These are phyloP conservation scores for Sclerotinia subarctica DNA, from an alignment of 2,329 filamentous ascomycete genomes.

Conservation along the genomic window DNA sequence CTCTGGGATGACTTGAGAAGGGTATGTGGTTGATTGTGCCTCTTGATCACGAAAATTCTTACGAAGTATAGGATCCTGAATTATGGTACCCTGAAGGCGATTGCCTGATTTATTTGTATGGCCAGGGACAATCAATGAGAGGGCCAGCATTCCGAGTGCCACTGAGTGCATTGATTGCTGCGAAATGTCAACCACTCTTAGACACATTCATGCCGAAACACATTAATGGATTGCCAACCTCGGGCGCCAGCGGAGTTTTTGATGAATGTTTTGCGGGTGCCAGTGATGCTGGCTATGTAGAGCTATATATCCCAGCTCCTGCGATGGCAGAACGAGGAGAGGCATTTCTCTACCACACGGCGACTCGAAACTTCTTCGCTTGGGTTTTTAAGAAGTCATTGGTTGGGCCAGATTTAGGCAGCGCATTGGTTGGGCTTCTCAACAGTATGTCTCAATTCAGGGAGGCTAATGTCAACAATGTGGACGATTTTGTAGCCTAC, in stretches of 20 bases:
- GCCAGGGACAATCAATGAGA: slow-evolving; percentile 59
- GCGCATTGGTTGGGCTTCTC: slow-evolving; percentile 61
- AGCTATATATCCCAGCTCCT: slow-evolving; percentile 70
- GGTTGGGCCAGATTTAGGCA: slow-evolving; percentile 64
- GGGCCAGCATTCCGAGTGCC: slow-evolving; percentile 67
- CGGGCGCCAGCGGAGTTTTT: slow-evolving; percentile 9
- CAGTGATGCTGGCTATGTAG: slow-evolving; percentile 37
- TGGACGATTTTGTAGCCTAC: slow-evolving; percentile 61
- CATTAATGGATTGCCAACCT: slow-evolving; percentile 22
- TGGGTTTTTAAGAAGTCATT: slow-evolving; percentile 64
- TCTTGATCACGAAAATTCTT: background rate
- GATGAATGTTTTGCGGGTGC: background rate
- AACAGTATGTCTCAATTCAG: slow-evolving; percentile 63
- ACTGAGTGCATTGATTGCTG: slow-evolving; percentile 53
- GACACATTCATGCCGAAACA: slow-evolving; percentile 45
- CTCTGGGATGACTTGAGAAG: slow-evolving; percentile 47
- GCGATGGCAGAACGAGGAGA: slow-evolving; percentile 50
- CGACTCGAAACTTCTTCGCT: slow-evolving; percentile 73
- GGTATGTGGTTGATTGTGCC: slow-evolving; percentile 38
- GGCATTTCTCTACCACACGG: slow-evolving; percentile 60
- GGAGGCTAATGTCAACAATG: slow-evolving; percentile 51
- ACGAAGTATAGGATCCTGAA: slow-evolving; percentile 60
- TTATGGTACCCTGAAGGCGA: slow-evolving; percentile 67
- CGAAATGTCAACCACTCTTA: slow-evolving; percentile 59
- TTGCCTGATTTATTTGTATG: slow-evolving; percentile 67